phyloP scores from a whole-genome alignment of 2,329 filamentous ascomycete genomes.

The Elsinoe batatas region DNA sequence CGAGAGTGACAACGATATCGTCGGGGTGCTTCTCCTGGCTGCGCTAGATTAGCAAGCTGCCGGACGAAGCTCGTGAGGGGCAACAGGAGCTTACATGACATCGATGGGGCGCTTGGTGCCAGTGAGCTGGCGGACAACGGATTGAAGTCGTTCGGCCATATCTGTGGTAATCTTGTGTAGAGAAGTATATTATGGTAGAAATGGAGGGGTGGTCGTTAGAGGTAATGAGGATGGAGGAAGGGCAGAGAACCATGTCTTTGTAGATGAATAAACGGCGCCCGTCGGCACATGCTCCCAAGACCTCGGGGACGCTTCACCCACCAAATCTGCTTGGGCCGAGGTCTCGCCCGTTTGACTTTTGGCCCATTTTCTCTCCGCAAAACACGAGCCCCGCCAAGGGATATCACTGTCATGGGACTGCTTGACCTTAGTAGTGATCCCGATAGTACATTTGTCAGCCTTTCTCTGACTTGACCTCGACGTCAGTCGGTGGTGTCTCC shows the following conservation, averaged over 20 bases:
- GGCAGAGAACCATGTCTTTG: conserved; percentile 1
- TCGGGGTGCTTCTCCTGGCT: conserved; percentile 90
- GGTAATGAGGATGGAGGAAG: background rate
- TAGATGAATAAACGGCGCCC: conserved; percentile 10
- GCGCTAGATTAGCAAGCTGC: conserved; percentile 16
- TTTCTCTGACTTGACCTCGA: conserved; percentile 13
- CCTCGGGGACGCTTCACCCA: background rate
- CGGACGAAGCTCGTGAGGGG: conserved; percentile 52
- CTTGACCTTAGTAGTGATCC: no score
- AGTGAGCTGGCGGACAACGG: conserved; percentile 76
- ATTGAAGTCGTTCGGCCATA: conserved; percentile 66
- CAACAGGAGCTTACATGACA: conserved; percentile 56
- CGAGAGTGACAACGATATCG: conserved; percentile 92
- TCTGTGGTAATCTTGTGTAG: background rate
- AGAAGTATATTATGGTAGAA: background rate
- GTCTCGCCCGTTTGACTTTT: background rate
- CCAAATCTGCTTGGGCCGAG: conserved; percentile 9
- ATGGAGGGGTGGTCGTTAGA: background rate
- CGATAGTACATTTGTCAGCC: background rate
- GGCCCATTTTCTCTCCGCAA: background rate
- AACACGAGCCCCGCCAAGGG: background rate
- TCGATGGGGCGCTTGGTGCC: conserved; percentile 58
- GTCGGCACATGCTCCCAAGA: conserved; percentile 5
- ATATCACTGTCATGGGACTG: no score
- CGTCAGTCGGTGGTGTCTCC: conserved; percentile 16